Evolutionary conservation across 495 filamentous ascomycete genomes (phyloP), one percentile per base, ranked within the genome.

Genomic region (Pyrenula massariospora): DNA sequence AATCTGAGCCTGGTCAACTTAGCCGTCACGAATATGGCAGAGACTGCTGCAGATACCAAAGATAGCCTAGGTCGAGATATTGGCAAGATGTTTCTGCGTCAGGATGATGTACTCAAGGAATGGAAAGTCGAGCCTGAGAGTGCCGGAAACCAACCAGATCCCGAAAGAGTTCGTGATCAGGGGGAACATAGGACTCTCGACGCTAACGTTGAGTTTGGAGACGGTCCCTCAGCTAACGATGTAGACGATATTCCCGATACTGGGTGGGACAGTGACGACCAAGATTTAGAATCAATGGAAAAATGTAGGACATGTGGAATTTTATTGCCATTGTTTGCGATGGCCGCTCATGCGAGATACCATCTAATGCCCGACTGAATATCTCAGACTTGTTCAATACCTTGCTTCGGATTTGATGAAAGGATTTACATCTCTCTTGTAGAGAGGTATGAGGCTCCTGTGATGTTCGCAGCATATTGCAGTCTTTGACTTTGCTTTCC

Each of bases 1-100:
- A 85, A 89, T 62, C 70, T 95, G 12, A 86, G 85, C 54, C 65
- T 96, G 48, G 70, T 97, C 53, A 97, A 97, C 63, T 69, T 97
- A 12, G 90, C 87, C 21, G 89, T 89, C 1, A 87, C 87, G 1
- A 91, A 94, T 63, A 91, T 97, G 83, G 75, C 80, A 1, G 79
- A 84, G 57, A 77, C 74, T 20, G 82, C 79, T 1, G 75, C 73
- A 1, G 70, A 74, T 25, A 63, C 71, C 54, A 75, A 76, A 57
- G 76, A 74, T 53, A 71, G 68, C 56, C 72, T 65, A 54, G 76
- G 78, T 10, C 68, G 73, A 12, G 79, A 89, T 62, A 89, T 90
- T 58, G 75, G 73, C 2, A 70, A 67, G 56, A 89, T 90, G 86
- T 87, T 90, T 64, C 77, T 70, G 53, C 71, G 72, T 53, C 87